These are phyloP conservation scores for Puccinia brachypodii DNA, from an alignment of 1,284 basidiomycete species.

Conservation along the genomic window DNA sequence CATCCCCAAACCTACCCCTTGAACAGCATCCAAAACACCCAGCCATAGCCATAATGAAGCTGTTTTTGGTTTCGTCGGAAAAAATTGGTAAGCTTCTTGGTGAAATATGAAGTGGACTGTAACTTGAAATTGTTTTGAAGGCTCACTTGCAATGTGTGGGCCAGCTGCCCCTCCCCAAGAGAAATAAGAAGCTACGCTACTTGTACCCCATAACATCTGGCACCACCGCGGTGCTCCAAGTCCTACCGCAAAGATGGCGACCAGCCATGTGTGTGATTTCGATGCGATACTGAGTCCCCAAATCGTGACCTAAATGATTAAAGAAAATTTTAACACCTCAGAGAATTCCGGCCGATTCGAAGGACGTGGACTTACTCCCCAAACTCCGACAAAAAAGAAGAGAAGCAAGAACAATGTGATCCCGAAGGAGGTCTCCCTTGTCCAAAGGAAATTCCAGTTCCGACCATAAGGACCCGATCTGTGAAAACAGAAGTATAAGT, in stretches of 20 bases:
- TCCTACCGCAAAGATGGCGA: conserved; percentile 89
- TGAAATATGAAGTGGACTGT: neutral
- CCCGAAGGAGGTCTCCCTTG: conserved; percentile 71
- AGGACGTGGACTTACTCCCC: conserved; percentile 64
- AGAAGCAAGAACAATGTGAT: conserved; percentile 75
- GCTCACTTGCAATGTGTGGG: conserved; percentile 66
- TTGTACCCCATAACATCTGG: conserved; percentile 81
- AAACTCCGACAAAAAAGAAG: conserved; percentile 79
- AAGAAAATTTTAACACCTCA: neutral
- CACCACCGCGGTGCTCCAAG: conserved; percentile 89
- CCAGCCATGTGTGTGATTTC: conserved; percentile 89
- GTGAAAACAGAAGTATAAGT: neutral
- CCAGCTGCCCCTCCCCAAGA: conserved; percentile 82
- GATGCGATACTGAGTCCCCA: conserved; percentile 75
- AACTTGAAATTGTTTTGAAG: neutral
- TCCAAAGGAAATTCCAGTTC: conserved; percentile 91
- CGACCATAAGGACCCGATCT: conserved; percentile 65
- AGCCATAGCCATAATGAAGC: conserved; percentile 88
- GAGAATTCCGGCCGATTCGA: neutral
- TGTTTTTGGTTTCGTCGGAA: conserved; percentile 59
- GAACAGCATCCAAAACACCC: conserved; percentile 84
- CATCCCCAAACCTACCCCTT: conserved; percentile 89
- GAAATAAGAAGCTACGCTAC: conserved; percentile 78
- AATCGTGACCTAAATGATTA: conserved; percentile 60
- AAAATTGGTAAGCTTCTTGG: conserved; percentile 24